These are phyloP conservation scores for Triticum monococcum DNA, from an alignment of 176 grass and related monocot species.

Conservation along the genomic window DNA sequence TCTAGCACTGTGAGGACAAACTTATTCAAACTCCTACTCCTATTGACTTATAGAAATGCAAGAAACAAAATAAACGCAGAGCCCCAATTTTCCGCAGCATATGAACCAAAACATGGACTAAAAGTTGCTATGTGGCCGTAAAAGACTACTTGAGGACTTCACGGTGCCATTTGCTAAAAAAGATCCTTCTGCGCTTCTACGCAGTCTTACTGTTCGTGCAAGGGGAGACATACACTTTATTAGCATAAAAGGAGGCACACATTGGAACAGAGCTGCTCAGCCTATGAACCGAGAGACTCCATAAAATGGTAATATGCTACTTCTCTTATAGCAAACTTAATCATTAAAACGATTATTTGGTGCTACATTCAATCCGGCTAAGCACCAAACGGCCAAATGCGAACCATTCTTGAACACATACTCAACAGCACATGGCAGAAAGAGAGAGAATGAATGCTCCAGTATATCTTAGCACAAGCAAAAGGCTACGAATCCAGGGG, in stretches of 20 bases:
- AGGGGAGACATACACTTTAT: background rate
- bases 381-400: background rate
- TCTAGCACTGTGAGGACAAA: background rate
- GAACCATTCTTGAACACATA: background rate
- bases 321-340: background rate
- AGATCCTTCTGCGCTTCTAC: background rate
- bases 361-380: background rate
- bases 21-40: background rate
- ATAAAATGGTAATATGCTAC: background rate
- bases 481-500: background rate
- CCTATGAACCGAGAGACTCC: background rate
- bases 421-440: background rate
- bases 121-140: background rate
- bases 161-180: background rate
- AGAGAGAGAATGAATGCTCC: background rate
- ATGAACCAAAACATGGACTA: background rate
- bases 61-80: constrained; percentile 6
- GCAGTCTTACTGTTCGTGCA: background rate
- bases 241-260: background rate
- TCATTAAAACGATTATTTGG: background rate
- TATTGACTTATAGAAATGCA: background rate
- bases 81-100: background rate
- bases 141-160: background rate
- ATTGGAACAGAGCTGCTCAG: background rate
- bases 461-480: background rate